Percentiles rank a stretch among this genome's conserved stretches.
phyloP scores from a whole-genome alignment of 768 basidiomycete species.

The Boletus patriciae region DNA sequence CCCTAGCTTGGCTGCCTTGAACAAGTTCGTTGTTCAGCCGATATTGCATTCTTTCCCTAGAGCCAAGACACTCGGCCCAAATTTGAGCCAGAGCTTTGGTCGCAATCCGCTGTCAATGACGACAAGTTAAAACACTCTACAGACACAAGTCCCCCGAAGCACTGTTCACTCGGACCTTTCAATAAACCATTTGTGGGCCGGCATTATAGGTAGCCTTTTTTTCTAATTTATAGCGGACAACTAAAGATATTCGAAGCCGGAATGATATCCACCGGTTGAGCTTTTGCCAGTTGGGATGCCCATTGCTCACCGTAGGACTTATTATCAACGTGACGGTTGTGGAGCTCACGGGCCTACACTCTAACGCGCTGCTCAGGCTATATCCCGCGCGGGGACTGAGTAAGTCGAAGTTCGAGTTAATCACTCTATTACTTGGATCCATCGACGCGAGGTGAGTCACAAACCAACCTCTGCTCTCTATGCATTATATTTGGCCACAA shows the following conservation, averaged over 20 bases:
- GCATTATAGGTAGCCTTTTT: no score
- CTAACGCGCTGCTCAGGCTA: neutral
- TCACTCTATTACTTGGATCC: no score
- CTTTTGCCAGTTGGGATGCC: neutral
- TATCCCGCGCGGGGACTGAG: neutral
- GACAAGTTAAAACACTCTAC: neutral
- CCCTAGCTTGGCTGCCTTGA: neutral
- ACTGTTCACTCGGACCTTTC: neutral
- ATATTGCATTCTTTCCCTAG: no score
- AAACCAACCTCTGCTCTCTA: neutral
- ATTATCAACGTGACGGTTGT: neutral
- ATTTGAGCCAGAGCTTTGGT: neutral
- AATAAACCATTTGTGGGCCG: neutral
- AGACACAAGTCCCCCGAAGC: neutral
- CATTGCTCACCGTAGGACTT: neutral
- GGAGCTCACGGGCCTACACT: neutral
- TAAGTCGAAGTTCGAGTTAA: neutral
- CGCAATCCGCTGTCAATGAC: neutral
- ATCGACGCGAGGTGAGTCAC: neutral
- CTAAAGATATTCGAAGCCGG: neutral
- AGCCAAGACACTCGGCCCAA: no score
- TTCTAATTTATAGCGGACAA: neutral
- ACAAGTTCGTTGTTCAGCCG: no score
- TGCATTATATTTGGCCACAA: neutral
- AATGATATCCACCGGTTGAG: neutral